Evolutionary conservation across 2,329 filamentous ascomycete genomes (phyloP), one percentile per base, ranked within the genome.

Genomic region (Canariomyces notabilis): DNA sequence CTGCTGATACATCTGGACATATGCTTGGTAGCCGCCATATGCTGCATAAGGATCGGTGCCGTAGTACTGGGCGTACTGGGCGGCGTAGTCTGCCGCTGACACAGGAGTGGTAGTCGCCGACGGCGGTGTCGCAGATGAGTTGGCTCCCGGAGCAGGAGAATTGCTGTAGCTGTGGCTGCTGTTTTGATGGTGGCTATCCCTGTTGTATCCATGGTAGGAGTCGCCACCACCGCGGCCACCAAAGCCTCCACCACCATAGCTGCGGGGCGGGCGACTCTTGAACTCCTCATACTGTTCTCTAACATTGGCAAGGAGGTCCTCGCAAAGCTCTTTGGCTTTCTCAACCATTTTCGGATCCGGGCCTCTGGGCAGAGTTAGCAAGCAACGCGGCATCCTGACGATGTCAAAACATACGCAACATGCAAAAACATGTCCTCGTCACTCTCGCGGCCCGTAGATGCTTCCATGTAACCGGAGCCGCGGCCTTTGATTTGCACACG

Each of bases 401-500:
- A 40, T 3, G 14, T 1, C 2, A 23, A 8, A 21, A 76, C 86
- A 65, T 76, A 94, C 86, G 93, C 87, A 55, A 97, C 90, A 66
- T 97, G 90, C 37, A 98, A 76, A 62, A 89, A 97, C 89, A 98
- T 97, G 2, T 89, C 81, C 64, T 97, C 91, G 38, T 98, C 91
- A 55, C 89, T 95, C 68, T 98, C 93, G 34, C 75, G 79, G 54
- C 87, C 87, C n/a, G 89, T 94, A 23, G 85, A 81, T 37, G 85
- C 82, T 65, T 98, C 93, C 61, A 95, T 83, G 64, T 95, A 98
- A 12, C 93, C 93, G 43, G 90, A 97, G 32, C 90, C 90, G 53
- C 87, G 88, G 15, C 93, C 93, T 66, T 98, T 98, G 71, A 98
- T 98, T 66, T 98, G 93, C 20, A 98, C 93, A 58, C 91, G 87